Evolutionary conservation across 1,284 basidiomycete genomes (phyloP).

Genomic region (Boletus calvinii): DNA sequence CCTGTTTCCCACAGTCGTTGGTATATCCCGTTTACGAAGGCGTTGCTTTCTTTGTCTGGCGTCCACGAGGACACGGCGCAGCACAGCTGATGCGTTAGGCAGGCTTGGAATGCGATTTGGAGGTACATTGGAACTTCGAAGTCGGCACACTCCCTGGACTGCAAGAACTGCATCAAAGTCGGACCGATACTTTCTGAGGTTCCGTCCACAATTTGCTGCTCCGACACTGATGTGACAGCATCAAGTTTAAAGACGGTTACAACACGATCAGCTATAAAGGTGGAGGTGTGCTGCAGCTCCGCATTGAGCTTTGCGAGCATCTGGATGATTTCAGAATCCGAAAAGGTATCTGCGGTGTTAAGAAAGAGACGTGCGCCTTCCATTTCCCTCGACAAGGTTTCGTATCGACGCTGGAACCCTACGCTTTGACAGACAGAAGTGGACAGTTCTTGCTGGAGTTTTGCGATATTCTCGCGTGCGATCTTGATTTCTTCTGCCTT

Average conservation of each 20-base stretch:
- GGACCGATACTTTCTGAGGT: not conserved
- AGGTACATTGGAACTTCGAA: conserved; percentile 3
- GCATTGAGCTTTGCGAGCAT: conserved; percentile 24
- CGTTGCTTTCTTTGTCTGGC: conserved; percentile 1
- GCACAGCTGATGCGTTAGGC: not conserved
- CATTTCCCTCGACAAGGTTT: not conserved
- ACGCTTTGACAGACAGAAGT: not conserved
- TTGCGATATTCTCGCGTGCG: not conserved
- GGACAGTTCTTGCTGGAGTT: conserved; percentile 2
- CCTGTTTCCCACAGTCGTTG: conserved; percentile 6
- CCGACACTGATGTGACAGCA: not conserved
- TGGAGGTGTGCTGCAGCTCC: conserved; percentile 28
- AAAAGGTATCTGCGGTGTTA: conserved; percentile 16
- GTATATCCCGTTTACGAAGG: conserved; percentile 12
- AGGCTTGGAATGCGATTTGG: conserved; percentile 15
- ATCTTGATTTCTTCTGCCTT: not conserved
- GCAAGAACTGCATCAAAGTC: conserved; percentile 4
- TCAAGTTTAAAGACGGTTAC: conserved; percentile 17
- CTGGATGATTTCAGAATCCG: conserved; percentile 26
- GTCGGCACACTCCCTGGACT: not conserved
- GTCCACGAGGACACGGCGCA: conserved; percentile 15
- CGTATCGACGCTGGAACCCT: not conserved
- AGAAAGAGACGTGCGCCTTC: conserved; percentile 9
- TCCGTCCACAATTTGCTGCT: not conserved
- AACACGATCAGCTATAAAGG: conserved; percentile 24